phyloP scores from a whole-genome alignment of 495 filamentous ascomycete genomes.

The Daldinia grandis region DNA sequence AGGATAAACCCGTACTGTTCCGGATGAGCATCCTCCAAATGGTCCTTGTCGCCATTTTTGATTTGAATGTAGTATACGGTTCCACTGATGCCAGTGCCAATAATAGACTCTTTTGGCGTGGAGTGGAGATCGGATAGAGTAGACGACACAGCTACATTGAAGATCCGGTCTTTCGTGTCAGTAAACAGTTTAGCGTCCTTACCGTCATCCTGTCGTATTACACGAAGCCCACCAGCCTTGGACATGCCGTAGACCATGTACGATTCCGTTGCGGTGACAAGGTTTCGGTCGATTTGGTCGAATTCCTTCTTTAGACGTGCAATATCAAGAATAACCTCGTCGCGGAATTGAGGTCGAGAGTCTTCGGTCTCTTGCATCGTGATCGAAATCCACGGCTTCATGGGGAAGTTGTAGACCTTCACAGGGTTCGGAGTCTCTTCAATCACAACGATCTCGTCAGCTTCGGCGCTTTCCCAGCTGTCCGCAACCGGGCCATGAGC shows the following conservation, averaged over 20 bases:
- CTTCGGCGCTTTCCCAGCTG: conserved; percentile 81
- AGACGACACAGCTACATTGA: conserved; percentile 86
- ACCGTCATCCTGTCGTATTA: conserved; percentile 94
- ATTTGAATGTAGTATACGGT: conserved; percentile 91
- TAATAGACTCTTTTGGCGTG: conserved; percentile 73
- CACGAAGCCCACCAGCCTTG: conserved; percentile 87
- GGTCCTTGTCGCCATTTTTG: conserved; percentile 72
- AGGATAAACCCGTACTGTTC: conserved; percentile 83
- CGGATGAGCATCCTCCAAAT: conserved; percentile 73
- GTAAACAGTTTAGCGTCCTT: conserved; percentile 89
- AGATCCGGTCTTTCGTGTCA: conserved; percentile 85
- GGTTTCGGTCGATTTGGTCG: conserved; percentile 92
- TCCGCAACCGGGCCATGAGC: conserved; percentile 66
- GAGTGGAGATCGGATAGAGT: conserved; percentile 58
- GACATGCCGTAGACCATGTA: conserved; percentile 94
- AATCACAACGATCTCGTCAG: conserved; percentile 73
- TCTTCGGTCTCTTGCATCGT: conserved; percentile 57
- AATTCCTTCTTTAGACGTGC: conserved; percentile 95
- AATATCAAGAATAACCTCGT: conserved; percentile 83
- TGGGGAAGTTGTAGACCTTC: conserved; percentile 91
- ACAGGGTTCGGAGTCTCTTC: conserved; percentile 73
- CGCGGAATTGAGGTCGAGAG: conserved; percentile 63
- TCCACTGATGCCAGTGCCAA: conserved; percentile 92
- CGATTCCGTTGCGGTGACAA: conserved; percentile 86
- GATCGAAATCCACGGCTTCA: conserved; percentile 94